Conservation (phyloP, 768 basidiomycete species). For the Xanthoconium stramineum region DNA sequence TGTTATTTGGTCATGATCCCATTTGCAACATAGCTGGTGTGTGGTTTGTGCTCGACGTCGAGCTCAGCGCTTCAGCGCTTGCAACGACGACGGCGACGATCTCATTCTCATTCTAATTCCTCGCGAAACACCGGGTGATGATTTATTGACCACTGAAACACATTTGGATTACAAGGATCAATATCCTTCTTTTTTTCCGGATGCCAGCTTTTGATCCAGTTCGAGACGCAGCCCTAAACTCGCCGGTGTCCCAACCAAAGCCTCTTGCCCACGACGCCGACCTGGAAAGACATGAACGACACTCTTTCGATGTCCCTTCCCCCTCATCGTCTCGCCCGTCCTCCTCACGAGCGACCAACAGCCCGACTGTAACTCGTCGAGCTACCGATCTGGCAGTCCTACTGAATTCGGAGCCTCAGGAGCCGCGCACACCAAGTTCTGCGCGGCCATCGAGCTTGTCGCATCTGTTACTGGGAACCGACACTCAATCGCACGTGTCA, state of each 20-base stretch:
- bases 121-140: slow-evolving; percentile 10
- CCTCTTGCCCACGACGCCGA: slow-evolving; percentile 32
- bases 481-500: slow-evolving; percentile 22
- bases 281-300: slow-evolving; percentile 26
- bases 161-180: not conserved
- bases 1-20: not conserved
- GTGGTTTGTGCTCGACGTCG: not conserved
- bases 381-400: slow-evolving; percentile 77
- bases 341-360: slow-evolving; percentile 33
- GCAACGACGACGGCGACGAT: slow-evolving; percentile 13
- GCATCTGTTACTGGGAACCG: slow-evolving; percentile 35
- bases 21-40: too few species aligned
- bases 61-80: not conserved
- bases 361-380: slow-evolving; percentile 52
- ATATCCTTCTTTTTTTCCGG: not conserved
- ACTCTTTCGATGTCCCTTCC: slow-evolving; percentile 33
- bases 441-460: slow-evolving; percentile 44
- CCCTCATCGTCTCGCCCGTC: slow-evolving; percentile 37
- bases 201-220: slow-evolving; percentile 75
- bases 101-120: not conserved
- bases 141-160: slow-evolving; percentile 9
- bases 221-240: slow-evolving; percentile 81
- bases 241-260: slow-evolving; percentile 53
- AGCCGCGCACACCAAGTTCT: slow-evolving; percentile 34
- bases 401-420: slow-evolving; percentile 59